A percentile compares a stretch with the other conserved stretches of the same genome.
phyloP scores from a whole-genome alignment of 2,329 filamentous ascomycete species.

The Penicillium freii region DNA sequence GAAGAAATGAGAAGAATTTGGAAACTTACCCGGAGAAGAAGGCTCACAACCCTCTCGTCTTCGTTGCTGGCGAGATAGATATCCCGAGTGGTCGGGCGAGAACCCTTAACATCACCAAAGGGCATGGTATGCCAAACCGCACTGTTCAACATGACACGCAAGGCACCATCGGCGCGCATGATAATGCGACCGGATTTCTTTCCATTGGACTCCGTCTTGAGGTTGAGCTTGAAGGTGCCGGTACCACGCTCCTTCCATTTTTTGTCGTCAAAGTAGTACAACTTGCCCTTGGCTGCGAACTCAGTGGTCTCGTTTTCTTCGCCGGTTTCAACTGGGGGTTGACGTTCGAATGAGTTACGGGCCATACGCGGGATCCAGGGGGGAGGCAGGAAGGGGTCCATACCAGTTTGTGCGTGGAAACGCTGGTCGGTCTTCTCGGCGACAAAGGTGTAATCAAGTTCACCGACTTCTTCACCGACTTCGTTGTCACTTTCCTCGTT shows the following conservation, averaged over 20 bases:
- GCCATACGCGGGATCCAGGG: background rate
- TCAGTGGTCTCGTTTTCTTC: constrained; percentile 78
- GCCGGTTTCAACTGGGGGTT: constrained; percentile 70
- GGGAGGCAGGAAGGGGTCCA: constrained; percentile 32
- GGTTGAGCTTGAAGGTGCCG: constrained; percentile 82
- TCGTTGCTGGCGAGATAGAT: constrained; percentile 63
- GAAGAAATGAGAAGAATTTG: background rate
- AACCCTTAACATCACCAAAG: constrained; percentile 64
- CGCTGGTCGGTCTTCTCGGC: constrained; percentile 50
- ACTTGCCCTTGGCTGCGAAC: constrained; percentile 74
- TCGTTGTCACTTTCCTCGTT: constrained; percentile 48
- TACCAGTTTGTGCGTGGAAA: constrained; percentile 63
- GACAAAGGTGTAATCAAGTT: constrained; percentile 46
- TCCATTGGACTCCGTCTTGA: constrained; percentile 54
- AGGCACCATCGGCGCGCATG: constrained; percentile 87
- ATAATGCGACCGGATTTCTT: constrained; percentile 69
- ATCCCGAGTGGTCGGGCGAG: constrained; percentile 61
- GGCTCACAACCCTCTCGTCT: constrained; percentile 52
- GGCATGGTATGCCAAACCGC: constrained; percentile 74
- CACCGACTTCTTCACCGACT: constrained; percentile 44
- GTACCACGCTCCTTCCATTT: constrained; percentile 89
- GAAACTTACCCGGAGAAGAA: constrained; percentile 56
- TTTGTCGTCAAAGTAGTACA: constrained; percentile 73
- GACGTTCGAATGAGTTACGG: constrained; percentile 26
- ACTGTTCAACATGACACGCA: constrained; percentile 83